Evolutionary conservation across 176 grass and related monocot species (phyloP).

Genomic region (bread wheat (Triticum aestivum)): IWGSC_CS_RefSeq_v2.1 NC_057810.1:502556587-502557086

Average conservation of each 20-base stretch:
- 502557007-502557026: conserved; percentile 90
- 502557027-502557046: conserved; percentile 97
- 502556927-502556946: conserved; percentile 98
- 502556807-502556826: conserved; percentile 94
- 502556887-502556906: conserved; percentile 94
- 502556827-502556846: conserved; percentile 99
- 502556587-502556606: conserved; percentile 95
- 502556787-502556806: conserved; percentile 85
- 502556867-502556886: conserved; percentile 95
- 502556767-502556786: conserved; percentile 95
- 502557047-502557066: conserved; percentile 94
- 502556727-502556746: conserved; percentile 99
- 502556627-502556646: conserved; percentile 96
- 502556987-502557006: conserved; percentile 89
- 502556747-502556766: conserved; percentile 96
- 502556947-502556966: conserved; percentile 99
- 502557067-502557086: conserved; percentile 88
- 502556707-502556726: conserved; percentile 96
- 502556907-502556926: conserved; percentile 94
- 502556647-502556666: conserved; percentile 96
- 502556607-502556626: conserved; percentile 92
- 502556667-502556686: conserved; percentile 88
- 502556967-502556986: conserved; percentile 91
- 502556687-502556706: conserved; percentile 95
- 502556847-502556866: conserved; percentile 98